Conservation (phyloP, 2,329 filamentous ascomycete species). For the Paraphoma chrysanthemicola region DNA sequence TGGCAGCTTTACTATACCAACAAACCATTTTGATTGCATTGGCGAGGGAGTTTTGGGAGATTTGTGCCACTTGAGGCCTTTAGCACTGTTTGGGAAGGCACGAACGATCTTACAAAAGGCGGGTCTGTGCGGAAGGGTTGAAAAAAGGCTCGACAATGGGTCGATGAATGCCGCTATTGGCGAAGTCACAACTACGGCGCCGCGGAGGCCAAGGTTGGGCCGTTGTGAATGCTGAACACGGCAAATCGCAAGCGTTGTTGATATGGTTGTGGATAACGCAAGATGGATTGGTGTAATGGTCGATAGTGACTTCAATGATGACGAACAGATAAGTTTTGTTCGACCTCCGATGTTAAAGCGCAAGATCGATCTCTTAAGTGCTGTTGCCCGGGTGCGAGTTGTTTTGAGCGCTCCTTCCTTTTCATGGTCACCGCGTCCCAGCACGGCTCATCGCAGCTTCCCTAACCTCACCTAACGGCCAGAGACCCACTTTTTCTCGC, state of each 20-base stretch:
- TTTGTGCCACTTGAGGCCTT: constrained; percentile 16
- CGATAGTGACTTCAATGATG: not conserved
- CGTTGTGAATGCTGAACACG: too few relatives aligned
- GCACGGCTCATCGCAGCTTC: not conserved
- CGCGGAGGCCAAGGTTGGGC: too few relatives aligned
- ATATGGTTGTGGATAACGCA: constrained; percentile 13
- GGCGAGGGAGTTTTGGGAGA: constrained; percentile 28
- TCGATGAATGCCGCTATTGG: too few relatives aligned
- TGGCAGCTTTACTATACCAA: too few relatives aligned
- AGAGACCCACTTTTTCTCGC: not conserved
- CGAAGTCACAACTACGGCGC: too few relatives aligned
- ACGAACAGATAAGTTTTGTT: not conserved
- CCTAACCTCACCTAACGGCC: not conserved
- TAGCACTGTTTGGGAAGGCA: constrained; percentile 8
- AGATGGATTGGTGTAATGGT: constrained; percentile 16
- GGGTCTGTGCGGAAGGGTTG: not conserved
- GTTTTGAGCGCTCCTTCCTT: not conserved
- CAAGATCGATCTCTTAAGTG: not conserved
- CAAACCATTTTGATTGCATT: constrained; percentile 19
- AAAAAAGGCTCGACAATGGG: too few relatives aligned
- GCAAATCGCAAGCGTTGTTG: not conserved
- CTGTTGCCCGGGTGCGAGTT: not conserved
- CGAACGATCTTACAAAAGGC: not conserved
- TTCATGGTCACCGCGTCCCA: not conserved
- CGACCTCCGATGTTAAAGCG: not conserved